A percentile compares a stretch with the other conserved stretches of the same genome.
Evolutionary conservation across 495 filamentous ascomycete genomes (phyloP).

Genomic region (Alectoria sarmentosa): DNA sequence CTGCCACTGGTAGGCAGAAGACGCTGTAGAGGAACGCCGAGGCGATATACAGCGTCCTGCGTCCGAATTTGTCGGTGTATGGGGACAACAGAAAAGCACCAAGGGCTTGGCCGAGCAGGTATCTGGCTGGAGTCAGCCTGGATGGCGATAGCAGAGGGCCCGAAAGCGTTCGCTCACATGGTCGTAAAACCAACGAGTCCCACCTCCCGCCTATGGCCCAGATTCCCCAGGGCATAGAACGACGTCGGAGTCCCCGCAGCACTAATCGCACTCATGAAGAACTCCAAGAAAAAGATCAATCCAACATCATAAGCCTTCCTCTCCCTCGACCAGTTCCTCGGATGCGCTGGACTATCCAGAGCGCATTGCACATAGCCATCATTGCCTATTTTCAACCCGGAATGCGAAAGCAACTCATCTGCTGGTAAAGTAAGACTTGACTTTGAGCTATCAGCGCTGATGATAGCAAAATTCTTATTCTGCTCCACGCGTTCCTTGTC

Average conservation of each 20-base stretch:
- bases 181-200: slow-evolving; percentile 21
- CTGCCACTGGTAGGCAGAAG: slow-evolving; percentile 27
- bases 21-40: slow-evolving; percentile 27
- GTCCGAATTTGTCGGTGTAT: slow-evolving; percentile 30
- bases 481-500: background rate
- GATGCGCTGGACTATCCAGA: slow-evolving; percentile 33
- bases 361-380: slow-evolving; percentile 34
- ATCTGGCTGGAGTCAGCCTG: no score
- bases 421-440: slow-evolving; percentile 1
- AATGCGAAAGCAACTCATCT: slow-evolving; percentile 2
- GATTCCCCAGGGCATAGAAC: background rate
- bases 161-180: no score
- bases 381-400: slow-evolving; percentile 2
- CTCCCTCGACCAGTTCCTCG: slow-evolving; percentile 35
- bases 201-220: background rate
- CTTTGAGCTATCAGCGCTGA: slow-evolving; percentile 2
- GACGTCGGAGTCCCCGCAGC: slow-evolving; percentile 9
- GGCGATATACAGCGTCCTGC: slow-evolving; percentile 29
- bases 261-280: slow-evolving; percentile 31
- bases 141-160: no score
- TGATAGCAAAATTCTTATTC: background rate
- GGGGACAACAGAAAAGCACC: slow-evolving; percentile 33
- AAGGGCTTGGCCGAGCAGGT: slow-evolving; percentile 32
- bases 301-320: slow-evolving; percentile 35
- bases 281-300: slow-evolving; percentile 37